These are phyloP conservation scores for Teratosphaeria zuluensis DNA, from an alignment of 2,329 filamentous ascomycete genomes.

Conservation along the genomic window DNA sequence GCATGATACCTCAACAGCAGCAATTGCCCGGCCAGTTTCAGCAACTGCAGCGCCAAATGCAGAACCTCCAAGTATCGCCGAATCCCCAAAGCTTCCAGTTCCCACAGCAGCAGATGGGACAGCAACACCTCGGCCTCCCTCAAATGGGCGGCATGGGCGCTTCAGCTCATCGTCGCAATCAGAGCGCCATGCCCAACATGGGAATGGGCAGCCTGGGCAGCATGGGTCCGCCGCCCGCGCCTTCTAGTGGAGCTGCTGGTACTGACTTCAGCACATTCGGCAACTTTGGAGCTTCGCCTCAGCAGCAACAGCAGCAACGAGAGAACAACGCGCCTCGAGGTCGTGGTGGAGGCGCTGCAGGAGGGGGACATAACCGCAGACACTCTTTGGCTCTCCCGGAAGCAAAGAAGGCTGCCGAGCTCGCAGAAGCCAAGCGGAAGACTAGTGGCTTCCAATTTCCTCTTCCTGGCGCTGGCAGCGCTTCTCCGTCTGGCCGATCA, in stretches of 20 bases:
- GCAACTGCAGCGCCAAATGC: constrained; percentile 69
- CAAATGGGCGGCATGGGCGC: constrained; percentile 65
- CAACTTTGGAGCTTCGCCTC: constrained; percentile 35
- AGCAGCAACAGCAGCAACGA: constrained; percentile 54
- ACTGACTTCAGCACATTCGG: constrained; percentile 60
- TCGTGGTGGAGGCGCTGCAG: constrained; percentile 59
- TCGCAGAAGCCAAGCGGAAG: constrained; percentile 93
- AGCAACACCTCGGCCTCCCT: constrained; percentile 54
- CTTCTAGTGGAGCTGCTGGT: constrained; percentile 76
- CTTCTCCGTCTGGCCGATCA: constrained; percentile 41
- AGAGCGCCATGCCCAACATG: constrained; percentile 90
- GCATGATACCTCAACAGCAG: constrained; percentile 82
- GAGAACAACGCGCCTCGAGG: constrained; percentile 57
- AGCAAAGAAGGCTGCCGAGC: constrained; percentile 92
- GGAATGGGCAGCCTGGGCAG: constrained; percentile 55
- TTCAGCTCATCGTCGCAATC: constrained; percentile 88
- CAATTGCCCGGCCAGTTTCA: constrained; percentile 66
- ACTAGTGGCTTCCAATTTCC: constrained; percentile 94
- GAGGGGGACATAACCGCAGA: constrained; percentile 76
- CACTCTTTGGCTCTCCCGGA: constrained; percentile 92
- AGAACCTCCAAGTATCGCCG: constrained; percentile 63
- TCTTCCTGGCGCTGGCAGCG: constrained; percentile 53
- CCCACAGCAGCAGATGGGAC: constrained; percentile 56
- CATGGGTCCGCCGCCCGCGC: constrained; percentile 69
- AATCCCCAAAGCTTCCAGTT: constrained; percentile 70